These are phyloP conservation scores for Candida dajiaensis DNA, from an alignment of 805 yeast species.

Conservation along the genomic window DNA sequence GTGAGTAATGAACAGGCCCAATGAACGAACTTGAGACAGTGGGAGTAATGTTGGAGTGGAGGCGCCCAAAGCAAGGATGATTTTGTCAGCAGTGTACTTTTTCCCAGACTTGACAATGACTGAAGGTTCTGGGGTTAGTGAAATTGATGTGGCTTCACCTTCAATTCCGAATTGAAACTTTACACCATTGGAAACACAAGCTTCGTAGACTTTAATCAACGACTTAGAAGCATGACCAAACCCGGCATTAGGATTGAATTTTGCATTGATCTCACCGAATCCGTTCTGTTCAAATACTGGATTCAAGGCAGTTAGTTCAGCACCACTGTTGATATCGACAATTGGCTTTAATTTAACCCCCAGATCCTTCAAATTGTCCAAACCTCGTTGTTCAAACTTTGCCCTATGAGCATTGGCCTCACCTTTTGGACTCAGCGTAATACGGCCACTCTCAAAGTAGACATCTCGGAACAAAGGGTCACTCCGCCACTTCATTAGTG, in stretches of 20 bases:
- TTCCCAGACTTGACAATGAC: slow-evolving; percentile 25
- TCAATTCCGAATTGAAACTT: slow-evolving; percentile 28
- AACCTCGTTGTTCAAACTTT: slow-evolving; percentile 32
- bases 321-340: slow-evolving; percentile 26
- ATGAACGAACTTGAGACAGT: slow-evolving; percentile 28
- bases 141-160: slow-evolving; percentile 22
- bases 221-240: slow-evolving; percentile 37
- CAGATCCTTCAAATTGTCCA: slow-evolving; percentile 27
- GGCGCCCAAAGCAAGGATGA: slow-evolving; percentile 34
- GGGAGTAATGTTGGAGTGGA: slow-evolving; percentile 29
- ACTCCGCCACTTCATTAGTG: slow-evolving; percentile 32
- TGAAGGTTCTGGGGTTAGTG: slow-evolving; percentile 3
- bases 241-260: slow-evolving; percentile 37
- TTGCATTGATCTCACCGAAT: slow-evolving; percentile 23
- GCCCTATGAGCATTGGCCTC: slow-evolving; percentile 28
- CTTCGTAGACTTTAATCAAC: slow-evolving; percentile 26
- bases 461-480: slow-evolving; percentile 29
- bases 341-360: slow-evolving; percentile 24
- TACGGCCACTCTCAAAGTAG: slow-evolving; percentile 37
- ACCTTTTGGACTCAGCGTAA: slow-evolving; percentile 28
- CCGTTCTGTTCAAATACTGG: slow-evolving; percentile 23
- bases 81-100: slow-evolving; percentile 22
- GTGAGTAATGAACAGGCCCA: slow-evolving; percentile 34
- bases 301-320: slow-evolving; percentile 24
- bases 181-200: slow-evolving; percentile 28